These are phyloP conservation scores for Sclerotinia borealis DNA, from an alignment of 2,329 filamentous ascomycete genomes.

Conservation along the genomic window DNA sequence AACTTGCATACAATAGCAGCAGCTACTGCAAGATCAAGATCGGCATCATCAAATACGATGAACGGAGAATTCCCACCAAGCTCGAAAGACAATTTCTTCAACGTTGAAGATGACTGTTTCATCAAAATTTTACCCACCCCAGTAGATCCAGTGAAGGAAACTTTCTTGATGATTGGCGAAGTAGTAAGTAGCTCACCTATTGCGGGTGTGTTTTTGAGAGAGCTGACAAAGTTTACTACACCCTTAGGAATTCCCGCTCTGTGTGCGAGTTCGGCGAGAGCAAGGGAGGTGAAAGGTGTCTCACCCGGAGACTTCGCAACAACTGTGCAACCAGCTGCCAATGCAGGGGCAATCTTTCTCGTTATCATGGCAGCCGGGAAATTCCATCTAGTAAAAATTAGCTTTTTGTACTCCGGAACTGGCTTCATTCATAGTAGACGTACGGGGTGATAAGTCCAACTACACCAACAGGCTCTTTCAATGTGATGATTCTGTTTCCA, in stretches of 20 bases:
- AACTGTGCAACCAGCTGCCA: slow-evolving; percentile 93
- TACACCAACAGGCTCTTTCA: slow-evolving; percentile 80
- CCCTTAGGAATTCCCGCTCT: slow-evolving; percentile 86
- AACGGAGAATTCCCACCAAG: slow-evolving; percentile 93
- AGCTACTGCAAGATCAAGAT: slow-evolving; percentile 75
- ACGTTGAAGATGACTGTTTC: slow-evolving; percentile 76
- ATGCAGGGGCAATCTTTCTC: slow-evolving; percentile 62
- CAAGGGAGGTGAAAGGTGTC: slow-evolving; percentile 86
- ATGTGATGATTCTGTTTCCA: slow-evolving; percentile 68
- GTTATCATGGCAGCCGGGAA: slow-evolving; percentile 76
- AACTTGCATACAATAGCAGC: slow-evolving; percentile 87
- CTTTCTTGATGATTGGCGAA: slow-evolving; percentile 71
- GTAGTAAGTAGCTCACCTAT: slow-evolving; percentile 74
- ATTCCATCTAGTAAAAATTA: slow-evolving; percentile 56
- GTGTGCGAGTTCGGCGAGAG: slow-evolving; percentile 77
- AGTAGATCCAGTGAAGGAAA: slow-evolving; percentile 87
- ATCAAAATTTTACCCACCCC: slow-evolving; percentile 69
- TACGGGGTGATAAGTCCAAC: slow-evolving; percentile 72
- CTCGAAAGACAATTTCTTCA: slow-evolving; percentile 81
- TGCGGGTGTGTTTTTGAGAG: slow-evolving; percentile 69
- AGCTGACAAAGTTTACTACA: slow-evolving; percentile 83
- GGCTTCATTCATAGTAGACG: background rate
- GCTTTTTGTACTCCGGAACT: background rate
- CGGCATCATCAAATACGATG: slow-evolving; percentile 94
- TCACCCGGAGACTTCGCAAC: slow-evolving; percentile 88